Evolutionary conservation across 2,329 filamentous ascomycete genomes (phyloP).

Genomic region (Nigrospora oryzae): DNA sequence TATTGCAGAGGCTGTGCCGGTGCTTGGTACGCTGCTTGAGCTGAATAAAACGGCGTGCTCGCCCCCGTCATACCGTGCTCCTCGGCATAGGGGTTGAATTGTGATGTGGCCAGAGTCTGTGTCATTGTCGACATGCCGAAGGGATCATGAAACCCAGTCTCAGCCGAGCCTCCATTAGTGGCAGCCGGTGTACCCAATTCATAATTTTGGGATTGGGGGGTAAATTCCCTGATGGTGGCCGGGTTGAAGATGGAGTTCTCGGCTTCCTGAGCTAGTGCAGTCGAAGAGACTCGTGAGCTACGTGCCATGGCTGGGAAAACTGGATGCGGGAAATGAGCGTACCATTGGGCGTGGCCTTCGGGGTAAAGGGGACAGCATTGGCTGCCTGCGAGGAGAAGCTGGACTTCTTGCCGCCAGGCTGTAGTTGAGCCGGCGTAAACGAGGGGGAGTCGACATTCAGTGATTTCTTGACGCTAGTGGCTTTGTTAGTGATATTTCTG

Average conservation of each 20-base stretch:
- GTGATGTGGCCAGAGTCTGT: conserved; percentile 40
- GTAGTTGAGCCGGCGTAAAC: conserved; percentile 65
- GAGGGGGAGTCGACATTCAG: conserved; percentile 95
- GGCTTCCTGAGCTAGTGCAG: conserved; percentile 30
- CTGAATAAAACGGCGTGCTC: conserved; percentile 58
- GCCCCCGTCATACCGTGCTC: conserved; percentile 41
- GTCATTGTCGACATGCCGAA: conserved; percentile 52
- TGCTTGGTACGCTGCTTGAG: conserved; percentile 41
- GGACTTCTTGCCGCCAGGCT: conserved; percentile 50
- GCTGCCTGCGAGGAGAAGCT: conserved; percentile 84
- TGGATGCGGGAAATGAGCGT: neutral
- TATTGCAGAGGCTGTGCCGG: conserved; percentile 68
- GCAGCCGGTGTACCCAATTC: conserved; percentile 32
- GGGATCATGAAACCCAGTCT: conserved; percentile 47
- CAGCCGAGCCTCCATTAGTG: conserved; percentile 39
- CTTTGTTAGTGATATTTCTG: conserved; percentile 14
- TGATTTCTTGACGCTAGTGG: conserved; percentile 55
- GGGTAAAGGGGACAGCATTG: conserved; percentile 81
- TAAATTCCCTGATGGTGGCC: conserved; percentile 50
- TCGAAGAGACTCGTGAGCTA: conserved; percentile 19
- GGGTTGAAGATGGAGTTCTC: conserved; percentile 45
- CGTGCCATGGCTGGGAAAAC: neutral
- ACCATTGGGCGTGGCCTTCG: conserved; percentile 40
- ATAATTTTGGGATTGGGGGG: conserved; percentile 39
- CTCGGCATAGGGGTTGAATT: conserved; percentile 70